Conservation (phyloP, 2,329 filamentous ascomycete genomes). For the Fusarium clavum region DNA sequence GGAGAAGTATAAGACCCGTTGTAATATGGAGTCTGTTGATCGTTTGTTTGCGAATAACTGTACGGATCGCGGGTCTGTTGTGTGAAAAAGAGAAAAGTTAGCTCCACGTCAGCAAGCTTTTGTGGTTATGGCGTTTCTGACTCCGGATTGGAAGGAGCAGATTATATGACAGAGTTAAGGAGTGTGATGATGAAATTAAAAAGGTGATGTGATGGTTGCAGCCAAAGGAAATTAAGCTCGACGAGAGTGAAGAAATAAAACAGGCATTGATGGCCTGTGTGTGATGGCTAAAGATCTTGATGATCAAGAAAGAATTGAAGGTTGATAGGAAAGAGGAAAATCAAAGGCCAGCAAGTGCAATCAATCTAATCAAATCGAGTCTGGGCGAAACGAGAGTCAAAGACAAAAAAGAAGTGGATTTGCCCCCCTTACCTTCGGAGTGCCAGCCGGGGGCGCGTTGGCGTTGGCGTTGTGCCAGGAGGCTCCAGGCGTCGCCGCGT, state of each 20-base stretch:
- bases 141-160: constrained; percentile 25
- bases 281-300: constrained; percentile 26
- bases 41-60: constrained; percentile 58
- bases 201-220: constrained; percentile 27
- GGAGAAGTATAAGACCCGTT: constrained; percentile 64
- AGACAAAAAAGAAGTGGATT: constrained; percentile 48
- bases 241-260: constrained; percentile 22
- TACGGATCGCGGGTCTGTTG: constrained; percentile 64
- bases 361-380: constrained; percentile 39
- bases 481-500: constrained; percentile 48
- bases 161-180: constrained; percentile 33
- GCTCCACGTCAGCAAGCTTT: constrained; percentile 45
- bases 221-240: constrained; percentile 25
- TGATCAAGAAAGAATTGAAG: constrained; percentile 28
- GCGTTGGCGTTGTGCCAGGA: constrained; percentile 57
- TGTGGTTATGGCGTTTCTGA: constrained; percentile 27
- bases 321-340: constrained; percentile 32
- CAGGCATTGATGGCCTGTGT: constrained; percentile 42
- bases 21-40: constrained; percentile 60
- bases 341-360: constrained; percentile 35
- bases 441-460: constrained; percentile 55
- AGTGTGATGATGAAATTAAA: constrained; percentile 41
- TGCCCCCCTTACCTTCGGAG: constrained; percentile 61
- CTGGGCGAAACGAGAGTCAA: constrained; percentile 39
- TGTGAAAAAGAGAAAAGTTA: constrained; percentile 43